Evolutionary conservation across 306 rosid genomes (phyloP), one percentile per base, ranked within the genome.

Genomic region (Biancaea sappan): DNA sequence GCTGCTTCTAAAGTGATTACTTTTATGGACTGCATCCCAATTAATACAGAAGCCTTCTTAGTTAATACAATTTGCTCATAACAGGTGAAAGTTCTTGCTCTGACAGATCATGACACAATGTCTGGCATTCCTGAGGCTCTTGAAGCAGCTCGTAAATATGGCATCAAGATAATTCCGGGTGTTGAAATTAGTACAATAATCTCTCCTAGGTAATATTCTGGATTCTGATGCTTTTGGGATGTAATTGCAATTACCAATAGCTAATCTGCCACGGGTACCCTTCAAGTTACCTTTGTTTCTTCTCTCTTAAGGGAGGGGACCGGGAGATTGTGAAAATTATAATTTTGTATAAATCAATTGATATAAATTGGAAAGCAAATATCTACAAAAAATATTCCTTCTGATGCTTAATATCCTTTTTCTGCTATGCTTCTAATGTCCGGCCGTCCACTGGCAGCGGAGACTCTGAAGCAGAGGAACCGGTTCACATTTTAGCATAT

Each of bases 21-120:
- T 32, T 32, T 34, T 32, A 19, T 60, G n/a, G n/a, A n/a, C n/a
- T n/a, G n/a, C n/a, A n/a, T 12, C 34, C 26, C 4, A 34, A 8
- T 31, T 60, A 34, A 35, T 46, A 61, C 7, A 29, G 63, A 60
- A 53, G 43, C 26, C 6, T 38, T 72, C 73, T 84, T 83, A 81
- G 73, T 89, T 86, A 81, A 70, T 77, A 79, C 76, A 76, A 85
- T 81, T 78, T 86, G 82, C 86, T 90, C 66, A 80, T 85, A 85
- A 88, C 98, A 94, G 98, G 98, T 94, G 89, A 94, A 88, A 87
- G 98, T 90, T 91, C 98, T 94, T 89, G 98, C 98, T 86, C 96
- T 94, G 85, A 94, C 98, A 89, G 98, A 94, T 91, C 98, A 94
- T 81, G 98, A 94, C 86, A 91, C 98, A 43, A 83, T 94, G 97